Evolutionary conservation across 495 filamentous ascomycete species (phyloP).

Genomic region (Penicillium arizonense): DNA sequence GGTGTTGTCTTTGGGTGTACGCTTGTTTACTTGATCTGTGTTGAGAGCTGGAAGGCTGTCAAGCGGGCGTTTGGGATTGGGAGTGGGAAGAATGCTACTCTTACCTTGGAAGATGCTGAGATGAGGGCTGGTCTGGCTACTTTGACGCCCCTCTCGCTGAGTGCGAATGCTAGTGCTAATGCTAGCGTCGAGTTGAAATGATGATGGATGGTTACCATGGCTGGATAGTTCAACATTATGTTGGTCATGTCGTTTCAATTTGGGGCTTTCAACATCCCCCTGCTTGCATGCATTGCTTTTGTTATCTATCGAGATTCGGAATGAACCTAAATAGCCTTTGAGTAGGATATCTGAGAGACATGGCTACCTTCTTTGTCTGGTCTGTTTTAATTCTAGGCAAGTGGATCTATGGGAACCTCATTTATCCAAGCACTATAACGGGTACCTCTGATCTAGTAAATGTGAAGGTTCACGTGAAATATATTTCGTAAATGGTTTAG

Average conservation of each 20-base stretch:
- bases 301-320: not conserved
- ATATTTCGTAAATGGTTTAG: too few species aligned
- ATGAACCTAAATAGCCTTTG: too few species aligned
- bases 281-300: not conserved
- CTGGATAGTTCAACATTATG: constrained; percentile 15
- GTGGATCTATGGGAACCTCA: too few species aligned
- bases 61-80: constrained; percentile 52
- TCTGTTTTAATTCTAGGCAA: too few species aligned
- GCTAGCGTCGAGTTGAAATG: constrained; percentile 36
- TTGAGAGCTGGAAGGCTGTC: constrained; percentile 66
- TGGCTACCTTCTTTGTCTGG: too few species aligned
- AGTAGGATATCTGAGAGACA: too few species aligned
- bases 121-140: constrained; percentile 24
- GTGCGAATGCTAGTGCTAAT: constrained; percentile 35
- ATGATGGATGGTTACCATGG: not conserved
- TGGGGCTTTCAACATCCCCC: not conserved
- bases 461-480: too few species aligned
- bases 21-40: constrained; percentile 56
- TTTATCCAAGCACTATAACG: too few species aligned
- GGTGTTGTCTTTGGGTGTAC: constrained; percentile 58
- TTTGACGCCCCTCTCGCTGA: constrained; percentile 24
- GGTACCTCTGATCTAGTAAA: too few species aligned
- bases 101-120: constrained; percentile 35
- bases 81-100: constrained; percentile 31
- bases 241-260: not conserved